phyloP scores from a whole-genome alignment of 176 grass and related monocot genomes.

The Juncus inflexus region DNA sequence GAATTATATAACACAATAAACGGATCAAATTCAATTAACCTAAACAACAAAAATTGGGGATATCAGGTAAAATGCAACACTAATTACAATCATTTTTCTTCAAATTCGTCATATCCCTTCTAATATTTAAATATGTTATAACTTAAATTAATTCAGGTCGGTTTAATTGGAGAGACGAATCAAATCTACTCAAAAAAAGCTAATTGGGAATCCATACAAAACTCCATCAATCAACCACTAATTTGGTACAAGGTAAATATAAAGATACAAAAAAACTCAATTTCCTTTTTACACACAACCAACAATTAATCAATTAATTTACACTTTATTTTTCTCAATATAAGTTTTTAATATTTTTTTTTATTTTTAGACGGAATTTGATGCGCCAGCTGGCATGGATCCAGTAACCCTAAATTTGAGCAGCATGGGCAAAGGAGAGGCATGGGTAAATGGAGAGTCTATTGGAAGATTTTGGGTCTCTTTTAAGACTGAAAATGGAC shows the following conservation, averaged over 20 bases:
- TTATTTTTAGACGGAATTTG: constrained; percentile 42
- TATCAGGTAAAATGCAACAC: constrained; percentile 52
- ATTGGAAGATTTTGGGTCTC: constrained; percentile 85
- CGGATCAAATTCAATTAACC: constrained; percentile 25
- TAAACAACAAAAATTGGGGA: constrained; percentile 54
- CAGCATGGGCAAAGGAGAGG: constrained; percentile 79
- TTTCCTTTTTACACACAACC: not conserved
- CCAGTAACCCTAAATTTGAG: constrained; percentile 56
- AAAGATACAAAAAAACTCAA: not conserved
- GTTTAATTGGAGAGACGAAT: constrained; percentile 54
- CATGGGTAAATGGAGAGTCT: constrained; percentile 70
- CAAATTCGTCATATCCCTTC: not conserved
- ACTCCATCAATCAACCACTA: constrained; percentile 40
- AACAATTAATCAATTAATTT: not conserved
- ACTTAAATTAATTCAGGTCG: constrained; percentile 44
- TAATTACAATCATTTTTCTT: not conserved
- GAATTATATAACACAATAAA: constrained; percentile 33
- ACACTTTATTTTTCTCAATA: not conserved
- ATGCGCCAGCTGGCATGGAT: constrained; percentile 43
- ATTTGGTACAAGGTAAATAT: constrained; percentile 79
- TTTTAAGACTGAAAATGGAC: constrained; percentile 45
- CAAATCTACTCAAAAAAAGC: constrained; percentile 38
- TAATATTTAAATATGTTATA: not conserved
- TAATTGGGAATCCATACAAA: constrained; percentile 43
- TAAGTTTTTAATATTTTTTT: constrained; percentile 15